These are phyloP conservation scores for Haplographium delicatum DNA, from an alignment of 495 filamentous ascomycete species.

Conservation along the genomic window DNA sequence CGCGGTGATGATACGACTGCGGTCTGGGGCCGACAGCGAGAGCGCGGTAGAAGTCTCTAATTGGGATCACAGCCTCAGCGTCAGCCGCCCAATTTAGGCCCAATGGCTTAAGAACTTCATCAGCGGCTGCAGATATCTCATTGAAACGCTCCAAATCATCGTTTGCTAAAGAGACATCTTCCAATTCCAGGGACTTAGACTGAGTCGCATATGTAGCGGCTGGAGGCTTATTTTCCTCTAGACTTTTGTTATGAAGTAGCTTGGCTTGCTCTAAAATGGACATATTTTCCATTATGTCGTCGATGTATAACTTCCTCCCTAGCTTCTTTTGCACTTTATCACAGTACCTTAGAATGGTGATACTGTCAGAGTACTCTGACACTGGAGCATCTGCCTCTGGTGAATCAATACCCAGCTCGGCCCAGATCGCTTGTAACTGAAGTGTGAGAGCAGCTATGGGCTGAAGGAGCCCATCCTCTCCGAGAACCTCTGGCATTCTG, in stretches of 20 bases:
- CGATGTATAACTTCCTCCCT: background rate
- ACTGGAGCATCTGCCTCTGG: background rate
- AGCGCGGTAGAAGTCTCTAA: background rate
- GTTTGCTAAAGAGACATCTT: background rate
- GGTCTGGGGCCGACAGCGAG: background rate
- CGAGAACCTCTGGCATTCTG: background rate
- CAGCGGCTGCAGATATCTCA: background rate
- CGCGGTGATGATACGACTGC: background rate
- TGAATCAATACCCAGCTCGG: background rate
- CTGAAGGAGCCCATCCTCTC: background rate
- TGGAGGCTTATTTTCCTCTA: too few species aligned
- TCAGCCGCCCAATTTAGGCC: background rate
- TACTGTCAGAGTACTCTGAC: background rate
- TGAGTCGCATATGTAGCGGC: background rate
- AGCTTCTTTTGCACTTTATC: background rate
- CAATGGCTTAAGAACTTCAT: background rate
- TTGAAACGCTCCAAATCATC: background rate
- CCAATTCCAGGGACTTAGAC: background rate
- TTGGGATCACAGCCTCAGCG: background rate
- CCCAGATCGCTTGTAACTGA: background rate
- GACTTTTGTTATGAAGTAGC: too few species aligned
- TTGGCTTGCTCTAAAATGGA: background rate
- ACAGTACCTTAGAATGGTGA: background rate
- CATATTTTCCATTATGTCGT: background rate
- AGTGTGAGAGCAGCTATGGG: background rate